phyloP scores from a whole-genome alignment of 2,329 filamentous ascomycete genomes.

The Bipolaris oryzae region DNA sequence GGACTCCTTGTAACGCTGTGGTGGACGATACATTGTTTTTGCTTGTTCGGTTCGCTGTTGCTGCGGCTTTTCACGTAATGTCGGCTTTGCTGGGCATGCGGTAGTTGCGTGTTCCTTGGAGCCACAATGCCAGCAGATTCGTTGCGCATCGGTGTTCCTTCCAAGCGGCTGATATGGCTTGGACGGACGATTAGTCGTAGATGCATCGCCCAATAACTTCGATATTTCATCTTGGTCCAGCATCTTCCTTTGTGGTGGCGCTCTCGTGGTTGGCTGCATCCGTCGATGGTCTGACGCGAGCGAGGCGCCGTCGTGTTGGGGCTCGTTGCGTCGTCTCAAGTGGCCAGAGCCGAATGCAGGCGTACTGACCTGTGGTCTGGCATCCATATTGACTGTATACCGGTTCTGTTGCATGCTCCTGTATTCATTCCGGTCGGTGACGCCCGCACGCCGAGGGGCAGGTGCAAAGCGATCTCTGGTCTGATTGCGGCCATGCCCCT shows the following conservation, averaged over 20 bases:
- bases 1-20: constrained; percentile 21
- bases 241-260: constrained; percentile 24
- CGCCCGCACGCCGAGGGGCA: constrained; percentile 6
- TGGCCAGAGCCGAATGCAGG: constrained; percentile 35
- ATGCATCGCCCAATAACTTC: constrained; percentile 28
- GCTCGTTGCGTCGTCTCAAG: constrained; percentile 37
- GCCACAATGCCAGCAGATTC: constrained; percentile 42
- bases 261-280: constrained; percentile 6
- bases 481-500: constrained; percentile 26
- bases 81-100: constrained; percentile 35
- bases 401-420: constrained; percentile 20
- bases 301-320: constrained; percentile 12
- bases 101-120: constrained; percentile 31
- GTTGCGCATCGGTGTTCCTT: constrained; percentile 28
- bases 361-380: constrained; percentile 32
- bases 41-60: constrained; percentile 11
- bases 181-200: constrained; percentile 10
- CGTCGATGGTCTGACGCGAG: constrained; percentile 6
- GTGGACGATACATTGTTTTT: constrained; percentile 16
- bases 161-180: constrained; percentile 32
- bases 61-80: constrained; percentile 25
- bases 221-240: constrained; percentile 39
- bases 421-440: constrained; percentile 8
- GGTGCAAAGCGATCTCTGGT: constrained; percentile 25
- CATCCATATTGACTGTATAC: constrained; percentile 42